These are phyloP conservation scores for Striga hermonthica DNA, from an alignment of 305 asterid genomes.

Conservation along the genomic window DNA sequence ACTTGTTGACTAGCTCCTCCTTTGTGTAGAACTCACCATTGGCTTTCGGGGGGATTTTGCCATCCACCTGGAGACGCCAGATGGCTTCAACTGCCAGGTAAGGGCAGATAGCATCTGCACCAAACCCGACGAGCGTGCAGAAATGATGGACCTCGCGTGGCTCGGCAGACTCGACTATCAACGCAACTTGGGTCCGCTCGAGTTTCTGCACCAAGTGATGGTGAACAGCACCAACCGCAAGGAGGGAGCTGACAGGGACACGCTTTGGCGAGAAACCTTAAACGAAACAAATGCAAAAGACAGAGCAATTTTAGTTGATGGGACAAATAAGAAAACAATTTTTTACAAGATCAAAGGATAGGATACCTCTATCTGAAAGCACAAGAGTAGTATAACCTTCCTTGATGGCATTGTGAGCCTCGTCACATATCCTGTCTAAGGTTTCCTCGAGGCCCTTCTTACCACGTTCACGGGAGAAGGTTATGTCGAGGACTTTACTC, in stretches of 20 bases:
- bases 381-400: constrained; percentile 86
- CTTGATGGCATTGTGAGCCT: constrained; percentile 82
- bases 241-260: constrained; percentile 87
- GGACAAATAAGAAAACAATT: neutral
- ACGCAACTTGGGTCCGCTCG: constrained; percentile 88
- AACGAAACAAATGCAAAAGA: constrained; percentile 29
- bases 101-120: constrained; percentile 98
- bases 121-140: constrained; percentile 96
- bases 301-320: neutral
- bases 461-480: constrained; percentile 69
- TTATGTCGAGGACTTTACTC: constrained; percentile 87
- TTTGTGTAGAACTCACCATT: constrained; percentile 77
- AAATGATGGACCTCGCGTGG: constrained; percentile 99
- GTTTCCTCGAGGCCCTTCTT: constrained; percentile 91
- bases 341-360: constrained; percentile 3
- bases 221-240: constrained; percentile 99
- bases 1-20: constrained; percentile 81
- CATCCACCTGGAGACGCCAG: constrained; percentile 95
- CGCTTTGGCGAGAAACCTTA: constrained; percentile 80
- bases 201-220: constrained; percentile 92
- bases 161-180: constrained; percentile 93
- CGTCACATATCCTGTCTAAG: constrained; percentile 77
- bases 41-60: constrained; percentile 87
- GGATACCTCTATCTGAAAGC: constrained; percentile 92
- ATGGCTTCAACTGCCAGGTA: constrained; percentile 89